Evolutionary conservation across 208 protist genomes (phyloP).

Genomic region (Angomonas ambiguus): DNA sequence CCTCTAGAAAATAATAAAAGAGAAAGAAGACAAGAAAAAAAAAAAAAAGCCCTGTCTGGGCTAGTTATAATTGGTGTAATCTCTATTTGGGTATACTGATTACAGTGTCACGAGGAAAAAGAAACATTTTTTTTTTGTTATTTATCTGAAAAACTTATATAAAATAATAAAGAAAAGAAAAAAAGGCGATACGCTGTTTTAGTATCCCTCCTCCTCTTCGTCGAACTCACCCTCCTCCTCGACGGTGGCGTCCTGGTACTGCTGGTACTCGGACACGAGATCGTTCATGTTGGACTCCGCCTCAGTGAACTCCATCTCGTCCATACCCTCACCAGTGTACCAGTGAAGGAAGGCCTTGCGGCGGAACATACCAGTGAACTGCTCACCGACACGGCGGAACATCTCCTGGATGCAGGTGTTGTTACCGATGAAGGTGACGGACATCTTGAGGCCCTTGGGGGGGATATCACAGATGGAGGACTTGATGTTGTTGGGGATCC

Average conservation of each 20-base stretch:
- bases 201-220: background rate
- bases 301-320: constrained; percentile 90
- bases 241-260: constrained; percentile 89
- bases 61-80: constrained; percentile 1
- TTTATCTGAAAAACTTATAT: background rate
- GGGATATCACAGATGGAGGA: constrained; percentile 90
- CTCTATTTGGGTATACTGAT: background rate
- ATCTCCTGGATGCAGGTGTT: constrained; percentile 93
- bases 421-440: constrained; percentile 94
- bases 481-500: constrained; percentile 68
- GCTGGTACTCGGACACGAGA: constrained; percentile 39
- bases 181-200: background rate
- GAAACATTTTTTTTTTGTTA: background rate
- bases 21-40: background rate
- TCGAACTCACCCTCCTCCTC: constrained; percentile 87
- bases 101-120: background rate
- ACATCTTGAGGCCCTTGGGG: constrained; percentile 91
- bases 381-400: constrained; percentile 91
- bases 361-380: constrained; percentile 98
- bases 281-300: constrained; percentile 92
- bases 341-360: constrained; percentile 99
- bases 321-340: constrained; percentile 96
- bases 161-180: constrained; percentile 4
- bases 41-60: background rate
- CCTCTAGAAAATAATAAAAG: background rate